Conservation (phyloP, 768 basidiomycete species). For the Brasilioporus rufonigricans region DNA sequence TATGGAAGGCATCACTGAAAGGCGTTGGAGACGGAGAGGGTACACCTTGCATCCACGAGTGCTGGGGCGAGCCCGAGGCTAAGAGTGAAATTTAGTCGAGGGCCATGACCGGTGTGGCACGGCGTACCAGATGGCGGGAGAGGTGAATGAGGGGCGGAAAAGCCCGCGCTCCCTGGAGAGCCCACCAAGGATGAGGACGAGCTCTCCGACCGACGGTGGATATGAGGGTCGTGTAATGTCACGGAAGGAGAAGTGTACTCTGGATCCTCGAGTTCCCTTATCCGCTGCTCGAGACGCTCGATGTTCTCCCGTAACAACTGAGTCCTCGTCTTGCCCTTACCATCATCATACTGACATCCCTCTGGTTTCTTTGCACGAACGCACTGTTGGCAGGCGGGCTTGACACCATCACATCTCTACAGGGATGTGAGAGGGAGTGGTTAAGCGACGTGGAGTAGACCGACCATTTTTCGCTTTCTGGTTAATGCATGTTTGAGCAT, state of each 20-base stretch:
- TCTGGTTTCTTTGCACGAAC: slow-evolving; percentile 74
- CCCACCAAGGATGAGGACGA: slow-evolving; percentile 50
- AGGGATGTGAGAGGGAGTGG: slow-evolving; percentile 11
- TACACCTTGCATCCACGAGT: slow-evolving; percentile 48
- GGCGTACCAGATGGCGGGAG: slow-evolving; percentile 52
- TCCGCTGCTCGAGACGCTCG: slow-evolving; percentile 64
- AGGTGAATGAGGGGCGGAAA: slow-evolving; percentile 57
- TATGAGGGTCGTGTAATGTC: slow-evolving; percentile 67
- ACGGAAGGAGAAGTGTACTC: slow-evolving; percentile 69
- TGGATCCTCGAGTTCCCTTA: slow-evolving; percentile 73
- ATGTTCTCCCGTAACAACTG: slow-evolving; percentile 79
- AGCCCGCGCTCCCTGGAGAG: slow-evolving; percentile 50
- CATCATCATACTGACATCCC: slow-evolving; percentile 79
- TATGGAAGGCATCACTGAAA: slow-evolving; percentile 48
- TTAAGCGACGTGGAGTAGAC: slow-evolving; percentile 3
- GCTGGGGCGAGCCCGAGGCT: slow-evolving; percentile 51
- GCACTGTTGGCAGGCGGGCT: slow-evolving; percentile 80
- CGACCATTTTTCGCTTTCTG: slow-evolving; percentile 72
- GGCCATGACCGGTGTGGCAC: neutral
- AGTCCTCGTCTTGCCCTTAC: slow-evolving; percentile 79
- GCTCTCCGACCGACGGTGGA: slow-evolving; percentile 41
- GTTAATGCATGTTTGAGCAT: slow-evolving; percentile 14
- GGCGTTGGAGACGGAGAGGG: slow-evolving; percentile 54
- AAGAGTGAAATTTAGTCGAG: slow-evolving; percentile 8
- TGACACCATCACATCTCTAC: slow-evolving; percentile 74